phyloP scores from a whole-genome alignment of 2,329 filamentous ascomycete species.

The Fusarium heterosporum region DNA sequence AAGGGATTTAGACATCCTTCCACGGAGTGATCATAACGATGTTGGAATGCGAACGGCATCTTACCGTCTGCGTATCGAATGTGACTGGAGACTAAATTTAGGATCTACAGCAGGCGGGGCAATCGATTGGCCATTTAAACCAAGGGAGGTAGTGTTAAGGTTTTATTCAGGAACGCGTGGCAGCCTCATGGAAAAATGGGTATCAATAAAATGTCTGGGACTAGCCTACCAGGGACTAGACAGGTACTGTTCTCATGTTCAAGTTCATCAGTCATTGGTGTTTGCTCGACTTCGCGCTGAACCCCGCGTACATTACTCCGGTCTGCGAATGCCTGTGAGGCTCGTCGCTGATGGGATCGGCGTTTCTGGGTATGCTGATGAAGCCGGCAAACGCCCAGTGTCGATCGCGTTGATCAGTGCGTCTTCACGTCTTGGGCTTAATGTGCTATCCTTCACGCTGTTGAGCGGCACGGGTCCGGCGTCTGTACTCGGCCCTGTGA shows the following conservation, averaged over 20 bases:
- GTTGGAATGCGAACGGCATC: slow-evolving; percentile 42
- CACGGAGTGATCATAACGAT: slow-evolving; percentile 43
- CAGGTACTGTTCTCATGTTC: not conserved
- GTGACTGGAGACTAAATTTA: slow-evolving; percentile 12
- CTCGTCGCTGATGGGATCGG: slow-evolving; percentile 25
- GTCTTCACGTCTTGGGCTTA: not conserved
- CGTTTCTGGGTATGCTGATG: slow-evolving; percentile 13
- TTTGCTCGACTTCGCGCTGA: not conserved
- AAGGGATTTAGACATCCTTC: slow-evolving; percentile 31
- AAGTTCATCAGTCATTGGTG: not conserved
- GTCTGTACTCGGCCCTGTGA: not conserved
- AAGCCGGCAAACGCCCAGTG: slow-evolving; percentile 22
- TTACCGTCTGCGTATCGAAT: slow-evolving; percentile 1
- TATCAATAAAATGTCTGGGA: slow-evolving; percentile 28
- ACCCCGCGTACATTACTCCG: not conserved
- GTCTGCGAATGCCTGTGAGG: not conserved
- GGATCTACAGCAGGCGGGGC: slow-evolving; percentile 15
- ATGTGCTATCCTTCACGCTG: not conserved
- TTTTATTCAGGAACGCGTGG: slow-evolving; percentile 31
- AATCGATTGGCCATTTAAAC: slow-evolving; percentile 4
- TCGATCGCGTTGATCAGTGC: slow-evolving; percentile 36
- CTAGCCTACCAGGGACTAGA: slow-evolving; percentile 22
- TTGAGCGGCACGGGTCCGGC: slow-evolving; percentile 1
- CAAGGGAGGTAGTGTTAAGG: slow-evolving; percentile 9
- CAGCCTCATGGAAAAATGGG: slow-evolving; percentile 26